Evolutionary conservation across 2,329 filamentous ascomycete genomes (phyloP), one percentile per base, ranked within the genome.

Genomic region (Teratosphaeriaceae sp.): DNA sequence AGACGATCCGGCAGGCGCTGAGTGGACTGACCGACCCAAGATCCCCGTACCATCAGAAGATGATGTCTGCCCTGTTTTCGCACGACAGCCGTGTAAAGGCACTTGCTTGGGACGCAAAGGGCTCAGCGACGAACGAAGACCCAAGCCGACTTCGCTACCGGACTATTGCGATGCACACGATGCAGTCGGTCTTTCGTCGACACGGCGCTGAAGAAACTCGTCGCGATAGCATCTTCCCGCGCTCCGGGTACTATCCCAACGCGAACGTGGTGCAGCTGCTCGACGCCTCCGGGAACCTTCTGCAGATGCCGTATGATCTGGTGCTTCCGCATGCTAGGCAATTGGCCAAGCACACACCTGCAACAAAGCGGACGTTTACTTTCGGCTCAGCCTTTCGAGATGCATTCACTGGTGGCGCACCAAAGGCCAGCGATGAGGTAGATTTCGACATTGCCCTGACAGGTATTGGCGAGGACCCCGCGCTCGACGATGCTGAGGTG

Each of bases 401-500:
- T 50, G 81, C 78, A 35, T 73, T 80, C 38, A 82, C 81, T 43
- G 88, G 87, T 6, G 85, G 87, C 2, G 85, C 94, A 53, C 92
- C 92, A 5, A 76, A 77, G 44, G 84, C 83, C 57, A 84, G 87
- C 60, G 84, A 86, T 8, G 92, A 97, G 60, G 89, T 94, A 2
- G 89, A 97, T 62, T 98, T 97, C 62, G 92, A 98, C 65, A 88
- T 98, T 46, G 77, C 95, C n/a, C 90, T 88, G 1, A 77, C 79
- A 34, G 47, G 47, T 11, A 82, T 89, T 53, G 83, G 84, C 1
- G 66, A 88, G 4, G 88, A 97, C 57, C 71, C 94, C 35, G 84
- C 88, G 1, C 65, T 96, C 43, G 94, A 94, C 57, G 92, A 98
- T 64, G 90, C 90, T 0, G 90, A 97, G 64, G 83, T 88, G 0